Evolutionary conservation across 192 early-diverging fungal species (phyloP), one percentile per base, ranked within the genome.

Genomic region (Lobosporangium transversale): DNA sequence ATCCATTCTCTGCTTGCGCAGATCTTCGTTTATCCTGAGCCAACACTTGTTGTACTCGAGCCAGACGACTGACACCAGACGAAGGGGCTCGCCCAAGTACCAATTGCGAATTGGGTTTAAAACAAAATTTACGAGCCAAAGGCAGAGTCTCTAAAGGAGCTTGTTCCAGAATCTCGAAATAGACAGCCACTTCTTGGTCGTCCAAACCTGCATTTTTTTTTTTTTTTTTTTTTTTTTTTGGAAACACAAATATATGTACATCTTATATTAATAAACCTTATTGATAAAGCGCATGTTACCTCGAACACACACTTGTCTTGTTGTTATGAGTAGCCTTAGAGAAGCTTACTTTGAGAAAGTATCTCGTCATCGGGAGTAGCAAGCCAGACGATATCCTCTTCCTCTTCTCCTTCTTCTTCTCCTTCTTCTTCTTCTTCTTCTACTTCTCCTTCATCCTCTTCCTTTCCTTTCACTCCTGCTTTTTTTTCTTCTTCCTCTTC

Each of bases 81-180:
- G 67, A 69, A 4, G 67, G 67, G 14, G 67, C 48, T 17, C 67
- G 49, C 15, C 67, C 67, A 12, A 69, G 51, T 2, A 60, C 18
- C 20, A 69, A 24, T 6, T 50, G 67, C 2, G 21, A 30, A 32
- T 54, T 20, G 11, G 29, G 47, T 20, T 50, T 18, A 51, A 69
- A 69, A 12, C 24, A 21, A 24, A 69, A 69, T 3, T 23, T 49
- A 18, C 67, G 67, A 5, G 65, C 32, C 20, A 20, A 18, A 6
- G 63, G 63, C n/a, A 42, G 24, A 29, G 50, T 23, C 26, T 37
- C 7, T n/a, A n/a, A n/a, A n/a, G n/a, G n/a, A n/a, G n/a, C n/a
- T n/a, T n/a, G n/a, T n/a, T n/a, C n/a, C n/a, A n/a, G n/a, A n/a
- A n/a, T n/a, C n/a, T n/a, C n/a, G n/a, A n/a, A n/a, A n/a, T n/a